Base-by-base conservation (phyloP, 164 flowering plant species). In the Stephania cephalantha region DNA sequence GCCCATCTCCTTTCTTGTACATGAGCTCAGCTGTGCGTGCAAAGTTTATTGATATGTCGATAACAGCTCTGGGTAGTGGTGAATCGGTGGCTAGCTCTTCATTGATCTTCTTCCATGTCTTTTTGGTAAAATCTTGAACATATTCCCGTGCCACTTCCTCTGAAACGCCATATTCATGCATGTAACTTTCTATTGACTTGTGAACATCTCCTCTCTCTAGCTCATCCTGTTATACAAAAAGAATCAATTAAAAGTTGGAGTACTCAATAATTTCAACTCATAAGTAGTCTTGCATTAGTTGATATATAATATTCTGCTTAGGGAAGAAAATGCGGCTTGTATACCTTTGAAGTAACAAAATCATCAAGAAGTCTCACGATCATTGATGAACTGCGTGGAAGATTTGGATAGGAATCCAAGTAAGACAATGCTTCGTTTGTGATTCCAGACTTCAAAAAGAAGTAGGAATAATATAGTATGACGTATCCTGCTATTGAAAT, bases 171-270 rank as follows among this genome's bases (percentile, higher is more conserved):
- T 7, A 45, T 20, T 71, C 73, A 52, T 71, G 73, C 73, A 50
- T 48, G 63, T 71, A 48, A 50, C 63, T 10, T 22, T 71, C 63
- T 12, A 71, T 52, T 10, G 20, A 20, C 58, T 68, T 69, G 52
- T 35, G 63, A 71, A 25, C 44, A 71, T 71, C 73, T 20, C 73
- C 73, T 71, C 73, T 46, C 50, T 18, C 73, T 22, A 50, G 12
- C 35, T 71, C 61, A 20, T 46, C 73, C 73, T 71, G n/a, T n/a
- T 58, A 17, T 6, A 58, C n/a, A 13, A n/a, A 58, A 58, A 2
- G 22, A 58, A 58, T 10, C 11, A 11, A 58, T 58, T 58, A 58
- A 4, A 58, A 58, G 22, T 58, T 58, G n/a, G 6, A 17, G 6
- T 4, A 58, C 65, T 52, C 22, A 5, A 1, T 58, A 15, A 7